phyloP scores from a whole-genome alignment of 805 yeast genomes.

The Ogataea trehaloabstinens region DNA sequence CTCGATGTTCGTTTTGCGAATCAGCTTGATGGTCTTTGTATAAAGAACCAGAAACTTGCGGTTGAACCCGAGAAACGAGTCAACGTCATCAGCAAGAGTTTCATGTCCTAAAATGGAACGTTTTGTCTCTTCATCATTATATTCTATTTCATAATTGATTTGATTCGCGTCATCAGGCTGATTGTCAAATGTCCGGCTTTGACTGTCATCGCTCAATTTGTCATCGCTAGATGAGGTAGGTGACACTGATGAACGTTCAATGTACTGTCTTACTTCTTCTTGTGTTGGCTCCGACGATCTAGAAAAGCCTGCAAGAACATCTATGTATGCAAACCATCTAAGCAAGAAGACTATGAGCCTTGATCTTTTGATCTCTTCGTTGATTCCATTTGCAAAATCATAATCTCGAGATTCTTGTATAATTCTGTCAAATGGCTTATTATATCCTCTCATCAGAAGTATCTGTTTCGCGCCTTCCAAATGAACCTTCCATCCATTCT shows the following conservation, averaged over 20 bases:
- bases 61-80: conserved; percentile 66
- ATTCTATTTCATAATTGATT: conserved; percentile 30
- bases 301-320: conserved; percentile 60
- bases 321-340: conserved; percentile 70
- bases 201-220: background rate
- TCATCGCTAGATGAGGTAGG: background rate
- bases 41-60: conserved; percentile 56
- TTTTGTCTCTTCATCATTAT: conserved; percentile 7
- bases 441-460: conserved; percentile 48
- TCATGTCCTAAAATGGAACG: conserved; percentile 21
- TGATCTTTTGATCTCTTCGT: conserved; percentile 28
- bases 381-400: conserved; percentile 12
- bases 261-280: conserved; percentile 18
- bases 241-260: conserved; percentile 6
- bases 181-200: background rate
- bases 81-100: conserved; percentile 43
- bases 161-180: conserved; percentile 9
- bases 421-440: conserved; percentile 31
- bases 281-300: conserved; percentile 41
- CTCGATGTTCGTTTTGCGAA: conserved; percentile 30
- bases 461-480: conserved; percentile 67
- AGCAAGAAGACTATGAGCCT: conserved; percentile 53
- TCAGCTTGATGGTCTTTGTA: conserved; percentile 45
- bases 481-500: conserved; percentile 61
- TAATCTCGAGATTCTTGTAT: conserved; percentile 18